Base-by-base conservation (phyloP, 352 stramenopile genomes). In the Globisporangium camurandrum region DNA sequence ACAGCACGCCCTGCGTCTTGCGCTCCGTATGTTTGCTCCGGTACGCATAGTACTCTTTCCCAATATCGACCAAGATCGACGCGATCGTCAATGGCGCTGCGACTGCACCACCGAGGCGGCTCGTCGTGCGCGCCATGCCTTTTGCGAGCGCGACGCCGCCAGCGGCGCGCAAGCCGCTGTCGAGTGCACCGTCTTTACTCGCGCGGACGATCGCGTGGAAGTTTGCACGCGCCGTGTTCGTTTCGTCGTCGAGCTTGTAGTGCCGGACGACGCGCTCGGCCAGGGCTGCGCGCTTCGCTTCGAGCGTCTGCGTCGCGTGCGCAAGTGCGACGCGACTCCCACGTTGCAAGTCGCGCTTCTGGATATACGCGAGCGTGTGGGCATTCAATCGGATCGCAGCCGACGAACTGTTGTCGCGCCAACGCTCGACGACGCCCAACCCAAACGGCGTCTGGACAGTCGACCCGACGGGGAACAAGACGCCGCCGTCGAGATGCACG, bases 1-100 rank as follows among this genome's bases (percentile, higher is more conserved):
- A 92, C 0, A 88, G 62, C 38, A 89, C 64, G 20, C 77, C 77
- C 22, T 84, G 61, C 19, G 66, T 67, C 53, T 85, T 86, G 26
- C 78, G 63, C 50, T 89, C 77, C n/a, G 64, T 79, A 48, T 86
- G 72, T 27, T 79, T 79, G 41, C 84, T 71, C 34, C 83, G 78
- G 60, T 88, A 94, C 17, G 90, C 66, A 45, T 85, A 85, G 49
- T 90, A 94, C 49, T 94, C 83, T 38, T 90, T 90, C 14, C 83
- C 80, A 30, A 94, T 78, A 56, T 94, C 83, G 16, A 94, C 79
- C 2, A 94, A 64, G 42, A 94, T 94, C 26, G 83, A 90, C 5
- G 83, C 83, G 38, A 94, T 80, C 9, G 83, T 78, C 14, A 92
- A 61, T 1, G 83, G 83, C 9, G 83, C 83, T 9, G 81, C 83